These are phyloP conservation scores for Pyricularia sp. DNA, from an alignment of 2,329 filamentous ascomycete genomes.

Conservation along the genomic window DNA sequence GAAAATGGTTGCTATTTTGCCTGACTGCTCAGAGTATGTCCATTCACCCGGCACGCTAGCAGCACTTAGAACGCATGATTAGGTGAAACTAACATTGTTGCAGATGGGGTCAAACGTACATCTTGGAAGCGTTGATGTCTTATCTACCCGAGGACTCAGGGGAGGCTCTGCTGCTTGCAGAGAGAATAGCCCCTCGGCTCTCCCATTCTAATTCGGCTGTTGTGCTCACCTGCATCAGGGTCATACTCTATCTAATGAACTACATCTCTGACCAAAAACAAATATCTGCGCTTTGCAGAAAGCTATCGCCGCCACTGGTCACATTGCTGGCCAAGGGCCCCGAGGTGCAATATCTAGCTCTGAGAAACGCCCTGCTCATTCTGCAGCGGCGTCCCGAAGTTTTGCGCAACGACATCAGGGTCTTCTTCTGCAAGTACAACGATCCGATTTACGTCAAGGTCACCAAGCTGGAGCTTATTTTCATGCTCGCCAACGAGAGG, in stretches of 20 bases:
- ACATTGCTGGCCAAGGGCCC: constrained; percentile 92
- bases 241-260: constrained; percentile 97
- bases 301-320: constrained; percentile 88
- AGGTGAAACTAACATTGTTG: constrained; percentile 9
- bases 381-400: constrained; percentile 89
- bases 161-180: constrained; percentile 82
- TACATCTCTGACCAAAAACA: constrained; percentile 92
- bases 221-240: constrained; percentile 89
- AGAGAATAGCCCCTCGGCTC: constrained; percentile 87
- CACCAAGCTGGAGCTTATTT: constrained; percentile 95
- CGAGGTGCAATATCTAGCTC: constrained; percentile 94
- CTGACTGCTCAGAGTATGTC: constrained; percentile 91
- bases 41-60: not conserved
- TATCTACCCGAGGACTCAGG: constrained; percentile 88
- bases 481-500: constrained; percentile 92
- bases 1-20: constrained; percentile 92
- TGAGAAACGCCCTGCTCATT: constrained; percentile 89
- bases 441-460: constrained; percentile 99
- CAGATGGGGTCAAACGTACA: constrained; percentile 98
- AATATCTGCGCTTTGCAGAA: constrained; percentile 77
- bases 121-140: constrained; percentile 93
- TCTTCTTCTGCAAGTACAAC: constrained; percentile 99
- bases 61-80: not conserved
- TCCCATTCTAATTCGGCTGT: constrained; percentile 97
- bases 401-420: constrained; percentile 88